Conservation (phyloP, 2,329 filamentous ascomycete species). For the Sporothrix euskadiensis region DNA sequence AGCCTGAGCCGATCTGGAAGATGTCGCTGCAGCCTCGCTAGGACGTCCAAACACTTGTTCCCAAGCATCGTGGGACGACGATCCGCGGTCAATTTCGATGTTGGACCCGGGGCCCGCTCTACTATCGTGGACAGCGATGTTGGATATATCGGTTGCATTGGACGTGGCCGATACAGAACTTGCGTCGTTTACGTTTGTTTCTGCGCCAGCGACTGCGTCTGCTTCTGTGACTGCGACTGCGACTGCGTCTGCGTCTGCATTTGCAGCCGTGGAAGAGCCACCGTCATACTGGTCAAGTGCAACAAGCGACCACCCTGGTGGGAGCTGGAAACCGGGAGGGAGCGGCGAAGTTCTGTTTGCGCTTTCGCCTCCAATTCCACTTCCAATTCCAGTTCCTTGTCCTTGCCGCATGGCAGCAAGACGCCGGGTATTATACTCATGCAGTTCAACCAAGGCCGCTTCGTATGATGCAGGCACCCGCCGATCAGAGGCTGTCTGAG, state of each 20-base stretch:
- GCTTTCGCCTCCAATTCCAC: neutral
- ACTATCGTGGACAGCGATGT: neutral
- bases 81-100: too few relatives aligned
- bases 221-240: neutral
- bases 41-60: too few relatives aligned
- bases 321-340: conserved; percentile 64
- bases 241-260: neutral
- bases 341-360: conserved; percentile 56
- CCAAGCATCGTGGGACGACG: too few relatives aligned
- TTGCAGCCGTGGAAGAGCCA: neutral
- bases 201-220: neutral
- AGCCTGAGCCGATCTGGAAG: neutral
- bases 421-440: neutral
- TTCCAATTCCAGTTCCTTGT: neutral
- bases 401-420: neutral
- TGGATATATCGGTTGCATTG: neutral
- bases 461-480: neutral
- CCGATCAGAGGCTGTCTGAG: too few relatives aligned
- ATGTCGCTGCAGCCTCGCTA: too few relatives aligned
- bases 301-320: conserved; percentile 64
- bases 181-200: neutral
- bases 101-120: too few relatives aligned
- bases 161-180: neutral
- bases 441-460: neutral
- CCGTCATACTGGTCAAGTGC: conserved; percentile 58